These are phyloP conservation scores for Paragyromitra xinjiangensis DNA, from an alignment of 495 filamentous ascomycete genomes.

Conservation along the genomic window DNA sequence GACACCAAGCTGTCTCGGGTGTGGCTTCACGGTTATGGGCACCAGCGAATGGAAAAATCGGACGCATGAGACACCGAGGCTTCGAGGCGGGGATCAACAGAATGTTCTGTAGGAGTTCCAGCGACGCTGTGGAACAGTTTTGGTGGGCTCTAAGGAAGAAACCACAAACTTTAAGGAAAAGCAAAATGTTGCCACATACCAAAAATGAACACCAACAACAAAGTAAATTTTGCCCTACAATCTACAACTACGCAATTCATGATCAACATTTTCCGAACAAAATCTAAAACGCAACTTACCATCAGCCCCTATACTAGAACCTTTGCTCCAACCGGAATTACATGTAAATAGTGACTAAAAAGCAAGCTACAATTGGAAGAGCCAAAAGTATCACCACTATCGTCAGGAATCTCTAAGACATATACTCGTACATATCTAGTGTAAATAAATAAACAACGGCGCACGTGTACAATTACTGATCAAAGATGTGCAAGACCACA, in stretches of 20 bases:
- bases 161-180: constrained; percentile 28
- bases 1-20: constrained; percentile 54
- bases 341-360: constrained; percentile 14
- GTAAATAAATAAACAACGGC: constrained; percentile 32
- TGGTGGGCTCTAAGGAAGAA: constrained; percentile 20
- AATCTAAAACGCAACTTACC: constrained; percentile 24
- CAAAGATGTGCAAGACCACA: constrained; percentile 22
- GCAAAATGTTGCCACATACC: constrained; percentile 32
- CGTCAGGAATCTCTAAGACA: neutral
- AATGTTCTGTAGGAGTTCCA: constrained; percentile 52
- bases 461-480: constrained; percentile 25
- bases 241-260: constrained; percentile 40
- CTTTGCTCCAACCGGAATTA: constrained; percentile 7
- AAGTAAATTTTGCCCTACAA: constrained; percentile 17
- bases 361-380: constrained; percentile 8
- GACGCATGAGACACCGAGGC: constrained; percentile 55
- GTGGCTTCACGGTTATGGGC: constrained; percentile 46
- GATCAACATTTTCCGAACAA: constrained; percentile 19
- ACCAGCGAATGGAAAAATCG: constrained; percentile 51
- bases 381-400: constrained; percentile 6
- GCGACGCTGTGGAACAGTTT: constrained; percentile 35
- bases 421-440: constrained; percentile 24
- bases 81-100: constrained; percentile 35
- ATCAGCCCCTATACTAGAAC: constrained; percentile 11
- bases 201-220: constrained; percentile 3